phyloP scores from a whole-genome alignment of 2,329 filamentous ascomycete species.

The Aureobasidium lini region DNA sequence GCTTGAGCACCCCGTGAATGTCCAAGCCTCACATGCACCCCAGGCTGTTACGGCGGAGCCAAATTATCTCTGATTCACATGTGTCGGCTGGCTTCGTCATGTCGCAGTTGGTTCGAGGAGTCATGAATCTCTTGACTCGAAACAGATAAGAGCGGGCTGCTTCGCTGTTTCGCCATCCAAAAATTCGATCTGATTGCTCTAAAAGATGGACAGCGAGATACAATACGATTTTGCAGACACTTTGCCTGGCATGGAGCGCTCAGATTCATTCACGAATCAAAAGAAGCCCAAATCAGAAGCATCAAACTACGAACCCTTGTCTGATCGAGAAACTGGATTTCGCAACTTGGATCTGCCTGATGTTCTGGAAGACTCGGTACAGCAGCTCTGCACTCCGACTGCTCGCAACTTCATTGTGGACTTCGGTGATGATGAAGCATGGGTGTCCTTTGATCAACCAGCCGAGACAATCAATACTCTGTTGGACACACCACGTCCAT shows the following conservation, averaged over 20 bases:
- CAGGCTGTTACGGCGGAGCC: neutral
- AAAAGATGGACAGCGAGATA: neutral
- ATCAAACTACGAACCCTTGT: neutral
- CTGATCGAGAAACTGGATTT: conserved; percentile 28
- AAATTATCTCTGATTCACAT: neutral
- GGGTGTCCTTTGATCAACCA: conserved; percentile 49
- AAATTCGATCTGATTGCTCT: neutral
- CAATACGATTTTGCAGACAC: neutral
- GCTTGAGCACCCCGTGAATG: neutral
- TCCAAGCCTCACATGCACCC: conserved; percentile 9
- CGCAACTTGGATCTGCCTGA: conserved; percentile 46
- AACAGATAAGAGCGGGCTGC: neutral
- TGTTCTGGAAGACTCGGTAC: conserved; percentile 40
- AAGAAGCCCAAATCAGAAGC: conserved; percentile 5
- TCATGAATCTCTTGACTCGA: neutral
- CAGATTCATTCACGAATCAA: neutral
- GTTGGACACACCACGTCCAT: conserved; percentile 36
- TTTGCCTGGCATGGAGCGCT: conserved; percentile 2
- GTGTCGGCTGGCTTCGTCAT: conserved; percentile 10
- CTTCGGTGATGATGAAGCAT: conserved; percentile 50
- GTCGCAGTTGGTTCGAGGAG: conserved; percentile 1
- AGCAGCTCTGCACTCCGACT: conserved; percentile 32
- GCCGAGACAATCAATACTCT: conserved; percentile 36
- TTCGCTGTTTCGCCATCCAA: neutral
- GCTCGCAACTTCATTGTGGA: conserved; percentile 58